Evolutionary conservation across 2,329 filamentous ascomycete species (phyloP).

Genomic region (Didymella sp.): DNA sequence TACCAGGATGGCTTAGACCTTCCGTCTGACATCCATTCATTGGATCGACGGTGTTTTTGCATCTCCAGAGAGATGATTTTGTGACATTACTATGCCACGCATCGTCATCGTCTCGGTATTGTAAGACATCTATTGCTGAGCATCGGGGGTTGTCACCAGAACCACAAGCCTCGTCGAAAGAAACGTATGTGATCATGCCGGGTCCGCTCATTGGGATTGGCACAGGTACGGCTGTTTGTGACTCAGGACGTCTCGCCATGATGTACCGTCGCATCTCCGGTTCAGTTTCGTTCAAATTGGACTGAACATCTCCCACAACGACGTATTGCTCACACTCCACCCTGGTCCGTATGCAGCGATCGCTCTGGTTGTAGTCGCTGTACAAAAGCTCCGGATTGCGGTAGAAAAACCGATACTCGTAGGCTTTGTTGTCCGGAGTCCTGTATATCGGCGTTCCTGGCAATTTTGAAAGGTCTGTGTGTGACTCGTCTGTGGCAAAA

Average conservation of each 20-base stretch:
- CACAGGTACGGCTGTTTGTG: too few relatives aligned
- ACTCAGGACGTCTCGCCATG: too few relatives aligned
- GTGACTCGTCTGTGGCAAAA: conserved; percentile 23
- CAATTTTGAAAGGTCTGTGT: conserved; percentile 25
- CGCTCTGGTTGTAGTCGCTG: conserved; percentile 34
- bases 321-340: background rate
- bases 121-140: too few relatives aligned
- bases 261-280: too few relatives aligned
- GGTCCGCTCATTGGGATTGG: too few relatives aligned
- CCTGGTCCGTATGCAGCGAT: conserved; percentile 8
- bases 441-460: conserved; percentile 37
- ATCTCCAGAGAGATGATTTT: background rate
- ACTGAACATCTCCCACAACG: too few relatives aligned
- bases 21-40: too few relatives aligned
- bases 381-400: conserved; percentile 37
- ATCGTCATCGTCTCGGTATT: too few relatives aligned
- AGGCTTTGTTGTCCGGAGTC: conserved; percentile 24
- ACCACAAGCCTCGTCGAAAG: too few relatives aligned
- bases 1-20: conserved; percentile 15
- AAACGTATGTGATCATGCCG: too few relatives aligned
- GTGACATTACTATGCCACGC: background rate
- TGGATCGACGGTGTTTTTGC: conserved; percentile 6
- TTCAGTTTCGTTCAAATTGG: too few relatives aligned
- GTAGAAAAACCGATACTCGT: conserved; percentile 43
- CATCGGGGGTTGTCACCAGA: too few relatives aligned